Evolutionary conservation across 768 basidiomycete species (phyloP), one percentile per base, ranked within the genome.

Genomic region (Russula brevipes): DNA sequence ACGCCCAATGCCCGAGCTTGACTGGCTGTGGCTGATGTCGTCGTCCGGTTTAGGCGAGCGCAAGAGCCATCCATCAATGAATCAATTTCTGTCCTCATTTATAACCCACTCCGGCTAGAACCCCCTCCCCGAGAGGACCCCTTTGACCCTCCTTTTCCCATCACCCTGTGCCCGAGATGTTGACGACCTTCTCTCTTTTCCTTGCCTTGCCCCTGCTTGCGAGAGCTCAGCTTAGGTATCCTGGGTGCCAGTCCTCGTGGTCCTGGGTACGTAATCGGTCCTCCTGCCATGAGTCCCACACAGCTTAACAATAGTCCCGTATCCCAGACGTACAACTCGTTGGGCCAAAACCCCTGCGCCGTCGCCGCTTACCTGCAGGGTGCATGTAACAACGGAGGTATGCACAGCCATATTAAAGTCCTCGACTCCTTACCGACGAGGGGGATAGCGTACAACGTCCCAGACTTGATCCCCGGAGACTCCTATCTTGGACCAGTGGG

Each of bases 401-500:
- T 14, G 63, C 24, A 17, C n/a, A 3, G 9, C 9, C 14, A 10
- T 5, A 11, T 38, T 24, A 24, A 24, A 24, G 24, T 38, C 57
- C 47, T 16, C 30, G 5, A 12, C 7, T 12, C 5, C 57, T 58
- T 3, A 58, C 39, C 11, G 6, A 7, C 17, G 30, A 36, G 10
- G 16, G 7, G 1, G 9, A 19, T 9, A 63, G 63, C 11, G 11
- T 64, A 51, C 5, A 33, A 17, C 14, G 56, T 64, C 14, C 63
- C 63, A 5, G 1, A 0, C 3, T 41, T 64, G 54, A 9, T 8
- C 5, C 4, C 46, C 5, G 47, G 46, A 1, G 24, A 55, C 44
- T 64, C 63, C 38, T 60, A 64, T 44, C 30, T 42, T 30, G 63
- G 63, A 3, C 59, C 63, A 6, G 51, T 41, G 1, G 63, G 58